Percentiles rank a stretch among this genome's conserved stretches.
Evolutionary conservation across 345 rosid genomes (phyloP).

Genomic region (Arabis hirsuta): DNA sequence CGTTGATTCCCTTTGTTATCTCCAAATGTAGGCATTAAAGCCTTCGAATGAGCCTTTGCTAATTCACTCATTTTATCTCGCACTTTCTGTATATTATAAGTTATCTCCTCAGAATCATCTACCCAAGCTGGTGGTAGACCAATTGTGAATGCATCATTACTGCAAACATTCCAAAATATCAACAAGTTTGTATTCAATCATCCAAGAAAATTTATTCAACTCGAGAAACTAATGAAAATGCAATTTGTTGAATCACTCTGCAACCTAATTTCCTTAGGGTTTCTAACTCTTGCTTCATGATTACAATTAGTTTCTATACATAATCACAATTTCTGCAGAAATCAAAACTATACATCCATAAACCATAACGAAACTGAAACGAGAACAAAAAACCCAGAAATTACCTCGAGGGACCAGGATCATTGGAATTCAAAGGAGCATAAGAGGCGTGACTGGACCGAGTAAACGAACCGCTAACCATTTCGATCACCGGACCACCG

Average conservation of each 20-base stretch:
- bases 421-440: slow-evolving; percentile 59
- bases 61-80: slow-evolving; percentile 70
- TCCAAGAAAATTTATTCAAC: background rate
- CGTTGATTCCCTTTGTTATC: slow-evolving; percentile 81
- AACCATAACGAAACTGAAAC: background rate
- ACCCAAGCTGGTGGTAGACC: slow-evolving; percentile 96
- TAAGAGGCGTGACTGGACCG: slow-evolving; percentile 55
- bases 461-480: slow-evolving; percentile 60
- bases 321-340: background rate
- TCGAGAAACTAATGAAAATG: background rate
- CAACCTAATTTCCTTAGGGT: slow-evolving; percentile 1
- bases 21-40: slow-evolving; percentile 91
- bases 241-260: background rate
- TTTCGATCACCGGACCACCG: slow-evolving; percentile 65
- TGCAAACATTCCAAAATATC: slow-evolving; percentile 43
- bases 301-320: background rate
- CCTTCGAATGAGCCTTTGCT: slow-evolving; percentile 83
- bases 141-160: slow-evolving; percentile 69
- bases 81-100: slow-evolving; percentile 67
- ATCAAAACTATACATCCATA: background rate
- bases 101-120: slow-evolving; percentile 80
- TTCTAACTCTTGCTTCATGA: slow-evolving; percentile 10
- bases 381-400: background rate
- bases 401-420: slow-evolving; percentile 54
- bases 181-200: slow-evolving; percentile 1